Evolutionary conservation across 2,329 filamentous ascomycete species (phyloP).

Genomic region (Fusarium albosuccineum): DNA sequence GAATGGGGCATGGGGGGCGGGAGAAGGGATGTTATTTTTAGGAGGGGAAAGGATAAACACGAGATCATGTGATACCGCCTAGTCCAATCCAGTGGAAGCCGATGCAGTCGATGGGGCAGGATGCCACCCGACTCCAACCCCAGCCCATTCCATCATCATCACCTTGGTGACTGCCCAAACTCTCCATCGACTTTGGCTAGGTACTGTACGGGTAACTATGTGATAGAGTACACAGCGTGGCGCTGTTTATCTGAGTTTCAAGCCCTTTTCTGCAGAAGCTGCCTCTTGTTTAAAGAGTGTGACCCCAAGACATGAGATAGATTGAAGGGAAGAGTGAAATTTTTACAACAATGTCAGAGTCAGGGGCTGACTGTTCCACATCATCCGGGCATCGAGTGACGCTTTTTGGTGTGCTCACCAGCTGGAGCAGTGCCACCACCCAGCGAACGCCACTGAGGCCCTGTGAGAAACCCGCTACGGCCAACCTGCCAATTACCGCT

Average conservation of each 20-base stretch:
- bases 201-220: too few relatives aligned
- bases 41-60: constrained; percentile 40
- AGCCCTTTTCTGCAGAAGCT: neutral
- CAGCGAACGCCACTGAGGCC: constrained; percentile 7
- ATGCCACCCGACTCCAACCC: neutral
- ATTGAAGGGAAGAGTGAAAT: neutral
- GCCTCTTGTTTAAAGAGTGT: too few relatives aligned
- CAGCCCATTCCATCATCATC: constrained; percentile 2
- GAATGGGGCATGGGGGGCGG: constrained; percentile 3
- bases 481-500: neutral
- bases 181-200: neutral
- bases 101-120: constrained; percentile 1
- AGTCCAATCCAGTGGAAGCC: constrained; percentile 13
- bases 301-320: too few relatives aligned
- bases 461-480: constrained; percentile 1
- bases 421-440: constrained; percentile 7
- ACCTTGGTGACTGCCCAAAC: constrained; percentile 11
- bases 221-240: neutral
- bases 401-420: neutral
- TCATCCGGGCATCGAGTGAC: neutral
- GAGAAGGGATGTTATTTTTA: constrained; percentile 43
- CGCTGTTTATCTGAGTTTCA: neutral
- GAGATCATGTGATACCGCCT: constrained; percentile 47
- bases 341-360: neutral
- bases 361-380: neutral